These are phyloP conservation scores for Cymbopogon citratus DNA, from an alignment of 176 grass and related monocot genomes.

Conservation along the genomic window DNA sequence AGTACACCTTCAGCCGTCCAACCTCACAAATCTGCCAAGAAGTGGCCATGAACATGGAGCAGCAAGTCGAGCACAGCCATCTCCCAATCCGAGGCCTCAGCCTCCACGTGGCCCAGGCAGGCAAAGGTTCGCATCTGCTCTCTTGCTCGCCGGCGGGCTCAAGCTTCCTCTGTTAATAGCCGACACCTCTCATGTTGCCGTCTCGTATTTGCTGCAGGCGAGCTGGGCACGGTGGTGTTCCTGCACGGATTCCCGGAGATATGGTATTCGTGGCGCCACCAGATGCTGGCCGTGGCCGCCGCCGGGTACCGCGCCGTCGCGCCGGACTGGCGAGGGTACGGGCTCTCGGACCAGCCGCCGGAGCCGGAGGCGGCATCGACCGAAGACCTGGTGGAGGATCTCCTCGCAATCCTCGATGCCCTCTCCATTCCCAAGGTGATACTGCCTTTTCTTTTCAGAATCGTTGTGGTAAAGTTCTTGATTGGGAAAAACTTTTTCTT, in stretches of 20 bases:
- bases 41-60: conserved; percentile 24
- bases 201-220: conserved; percentile 11
- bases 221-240: conserved; percentile 27
- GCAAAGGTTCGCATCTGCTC: conserved; percentile 17
- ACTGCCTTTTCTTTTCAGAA: background rate
- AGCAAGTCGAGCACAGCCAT: conserved; percentile 23
- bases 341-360: conserved; percentile 40
- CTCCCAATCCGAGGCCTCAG: conserved; percentile 37
- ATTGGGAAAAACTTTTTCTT: background rate
- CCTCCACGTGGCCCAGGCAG: conserved; percentile 40
- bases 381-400: conserved; percentile 24
- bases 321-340: conserved; percentile 45
- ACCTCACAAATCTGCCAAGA: background rate
- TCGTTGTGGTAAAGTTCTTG: no score
- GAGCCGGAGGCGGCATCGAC: conserved; percentile 10
- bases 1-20: background rate
- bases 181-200: background rate
- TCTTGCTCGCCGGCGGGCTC: background rate
- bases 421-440: conserved; percentile 12
- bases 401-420: conserved; percentile 35
- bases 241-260: conserved; percentile 50
- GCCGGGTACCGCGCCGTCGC: conserved; percentile 44
- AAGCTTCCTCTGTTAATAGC: background rate
- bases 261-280: conserved; percentile 55
- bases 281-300: conserved; percentile 40